These are phyloP conservation scores for Ustilago hordei DNA, from an alignment of 1,284 basidiomycete species.

Conservation along the genomic window DNA sequence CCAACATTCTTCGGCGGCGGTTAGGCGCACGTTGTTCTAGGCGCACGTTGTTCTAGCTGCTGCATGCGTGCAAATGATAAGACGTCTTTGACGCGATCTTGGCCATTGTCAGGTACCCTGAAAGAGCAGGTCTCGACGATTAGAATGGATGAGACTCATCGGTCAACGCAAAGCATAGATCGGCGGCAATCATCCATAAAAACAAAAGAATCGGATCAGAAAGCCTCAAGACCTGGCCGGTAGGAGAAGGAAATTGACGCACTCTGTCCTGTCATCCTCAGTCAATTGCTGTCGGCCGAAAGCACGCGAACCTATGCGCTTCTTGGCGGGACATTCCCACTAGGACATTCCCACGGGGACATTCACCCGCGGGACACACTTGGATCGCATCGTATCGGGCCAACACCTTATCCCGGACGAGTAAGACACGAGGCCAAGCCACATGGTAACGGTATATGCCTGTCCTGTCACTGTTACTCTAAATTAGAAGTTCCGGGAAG, in stretches of 20 bases:
- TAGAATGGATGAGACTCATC: neutral
- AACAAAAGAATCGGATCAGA: neutral
- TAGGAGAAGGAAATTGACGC: neutral
- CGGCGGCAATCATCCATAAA: neutral
- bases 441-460: neutral
- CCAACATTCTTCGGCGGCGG: conserved; percentile 8
- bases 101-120: too few species aligned
- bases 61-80: neutral
- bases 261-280: too few species aligned
- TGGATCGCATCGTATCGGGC: neutral
- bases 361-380: too few species aligned
- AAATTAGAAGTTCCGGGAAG: neutral
- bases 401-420: neutral
- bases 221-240: neutral
- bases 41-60: too few species aligned
- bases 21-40: neutral
- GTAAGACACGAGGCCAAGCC: neutral
- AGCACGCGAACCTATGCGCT: too few species aligned
- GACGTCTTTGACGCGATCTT: neutral
- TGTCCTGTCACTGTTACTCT: neutral
- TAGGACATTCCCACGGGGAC: too few species aligned
- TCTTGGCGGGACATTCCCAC: too few species aligned
- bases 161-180: neutral
- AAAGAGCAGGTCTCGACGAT: neutral
- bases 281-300: too few species aligned